Evolutionary conservation across 768 basidiomycete genomes (phyloP), one percentile per base, ranked within the genome.

Genomic region (Symmetrospora coprosmae): DNA sequence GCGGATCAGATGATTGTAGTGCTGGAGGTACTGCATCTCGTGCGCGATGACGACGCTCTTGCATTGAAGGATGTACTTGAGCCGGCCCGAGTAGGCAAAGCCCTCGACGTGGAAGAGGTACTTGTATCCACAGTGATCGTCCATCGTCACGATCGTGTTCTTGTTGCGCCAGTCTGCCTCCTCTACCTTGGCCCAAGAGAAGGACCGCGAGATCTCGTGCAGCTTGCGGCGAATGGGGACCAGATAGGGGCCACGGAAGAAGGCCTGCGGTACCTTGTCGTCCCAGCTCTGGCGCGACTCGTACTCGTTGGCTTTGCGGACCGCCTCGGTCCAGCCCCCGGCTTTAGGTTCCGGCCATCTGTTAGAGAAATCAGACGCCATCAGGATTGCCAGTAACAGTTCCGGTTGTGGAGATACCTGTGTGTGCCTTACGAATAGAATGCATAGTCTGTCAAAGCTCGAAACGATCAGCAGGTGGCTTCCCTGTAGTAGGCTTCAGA

Each of bases 31-130:
- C 30, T 62, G 8, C 52, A 63, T 55, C 41, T 63, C 31, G 60
- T 67, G 66, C 4, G 67, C 64, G 30, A 64, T 49, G 8, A 60
- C 49, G 21, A 64, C 63, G 4, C 62, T 63, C 17, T 40, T 28
- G 50, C 63, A 64, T 27, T 40, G 61, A 2, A 60, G 49, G 17
- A 60, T 60, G 34, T 60, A 60, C 66, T 71, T 71, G 31, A 71
- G 58, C 21, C 70, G 61, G 1, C 70, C 70, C 46, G 68, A 69
- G 50, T 71, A 70, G 14, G 69, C 66, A 55, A 56, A 67, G 14
- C 70, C 70, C 60, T 71, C 70, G 8, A 69, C 66, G 49, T 71
- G 69, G 16, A 63, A 66, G 48, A 70, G 43, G 51, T 66, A 71
- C 23, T 60, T 65, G 52, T 69, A 71, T 35, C 67, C 60, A 52